Conservation (phyloP, 805 yeast genomes). For the Metschnikowia proteae region DNA sequence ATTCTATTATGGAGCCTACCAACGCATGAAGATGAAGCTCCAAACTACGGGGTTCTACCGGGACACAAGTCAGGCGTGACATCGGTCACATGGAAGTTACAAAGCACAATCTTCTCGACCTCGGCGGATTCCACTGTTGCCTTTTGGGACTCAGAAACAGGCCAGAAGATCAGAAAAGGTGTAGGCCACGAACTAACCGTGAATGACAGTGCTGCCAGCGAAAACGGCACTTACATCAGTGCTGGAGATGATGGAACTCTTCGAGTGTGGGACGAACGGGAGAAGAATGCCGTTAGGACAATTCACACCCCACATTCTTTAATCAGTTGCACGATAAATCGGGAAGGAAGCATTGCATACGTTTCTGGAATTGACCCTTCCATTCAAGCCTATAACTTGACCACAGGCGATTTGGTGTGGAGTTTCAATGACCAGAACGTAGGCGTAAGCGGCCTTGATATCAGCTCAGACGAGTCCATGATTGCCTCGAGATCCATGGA, state of each 20-base stretch:
- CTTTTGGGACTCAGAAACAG: slow-evolving; percentile 59
- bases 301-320: slow-evolving; percentile 56
- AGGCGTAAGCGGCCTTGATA: slow-evolving; percentile 51
- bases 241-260: slow-evolving; percentile 66
- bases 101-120: slow-evolving; percentile 42
- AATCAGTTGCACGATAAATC: slow-evolving; percentile 40
- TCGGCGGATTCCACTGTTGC: slow-evolving; percentile 63
- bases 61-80: slow-evolving; percentile 69
- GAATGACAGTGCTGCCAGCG: slow-evolving; percentile 47
- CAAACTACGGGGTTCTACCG: slow-evolving; percentile 43
- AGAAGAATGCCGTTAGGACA: slow-evolving; percentile 39
- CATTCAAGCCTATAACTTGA: slow-evolving; percentile 55
- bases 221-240: slow-evolving; percentile 36
- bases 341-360: slow-evolving; percentile 43
- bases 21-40: slow-evolving; percentile 18
- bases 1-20: slow-evolving; percentile 47
- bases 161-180: slow-evolving; percentile 51
- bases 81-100: slow-evolving; percentile 50
- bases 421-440: slow-evolving; percentile 42
- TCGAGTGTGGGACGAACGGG: slow-evolving; percentile 62
- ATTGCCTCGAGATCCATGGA: slow-evolving; percentile 54
- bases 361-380: slow-evolving; percentile 68
- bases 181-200: slow-evolving; percentile 50
- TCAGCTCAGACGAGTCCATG: slow-evolving; percentile 46
- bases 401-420: slow-evolving; percentile 46